A percentile compares a stretch with the other conserved stretches of the same genome.
These are phyloP conservation scores for Venturia oleaginea DNA, from an alignment of 2,329 filamentous ascomycete species.

Conservation along the genomic window DNA sequence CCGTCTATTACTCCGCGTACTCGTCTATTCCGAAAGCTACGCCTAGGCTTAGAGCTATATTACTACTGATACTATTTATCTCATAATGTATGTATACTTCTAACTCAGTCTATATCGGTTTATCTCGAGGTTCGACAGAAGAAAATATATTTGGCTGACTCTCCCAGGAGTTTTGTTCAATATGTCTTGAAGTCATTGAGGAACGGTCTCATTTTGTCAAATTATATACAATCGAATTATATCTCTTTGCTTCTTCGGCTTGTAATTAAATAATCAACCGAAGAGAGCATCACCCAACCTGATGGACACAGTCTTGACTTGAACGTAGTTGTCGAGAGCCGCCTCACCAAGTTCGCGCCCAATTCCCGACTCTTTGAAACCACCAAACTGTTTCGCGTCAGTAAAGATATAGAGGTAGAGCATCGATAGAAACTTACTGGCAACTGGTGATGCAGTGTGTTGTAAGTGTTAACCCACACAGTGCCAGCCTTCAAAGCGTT, in stretches of 20 bases:
- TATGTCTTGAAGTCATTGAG: too few relatives aligned
- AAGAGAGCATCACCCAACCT: conserved; percentile 42
- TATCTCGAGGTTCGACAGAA: too few relatives aligned
- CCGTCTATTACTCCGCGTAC: too few relatives aligned
- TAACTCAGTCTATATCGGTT: too few relatives aligned
- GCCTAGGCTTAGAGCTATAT: too few relatives aligned
- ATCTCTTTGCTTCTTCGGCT: background rate
- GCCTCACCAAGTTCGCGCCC: conserved; percentile 43
- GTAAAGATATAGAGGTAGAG: background rate
- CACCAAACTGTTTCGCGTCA: conserved; percentile 30
- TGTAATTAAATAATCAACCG: conserved; percentile 13
- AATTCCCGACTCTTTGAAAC: conserved; percentile 41
- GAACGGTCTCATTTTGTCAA: too few relatives aligned
- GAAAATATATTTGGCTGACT: too few relatives aligned
- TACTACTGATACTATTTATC: too few relatives aligned
- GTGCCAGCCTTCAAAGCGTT: conserved; percentile 62
- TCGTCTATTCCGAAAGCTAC: too few relatives aligned
- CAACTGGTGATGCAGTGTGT: conserved; percentile 59
- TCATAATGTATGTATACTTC: too few relatives aligned
- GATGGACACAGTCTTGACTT: conserved; percentile 37
- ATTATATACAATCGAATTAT: background rate
- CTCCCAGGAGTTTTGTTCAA: too few relatives aligned
- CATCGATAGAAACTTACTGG: conserved; percentile 23
- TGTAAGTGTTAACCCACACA: conserved; percentile 62
- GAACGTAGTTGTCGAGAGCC: conserved; percentile 39